A percentile compares a stretch with the other conserved stretches of the same genome.
Conservation (phyloP, 768 basidiomycete genomes). For the Mycena indigotica region DNA sequence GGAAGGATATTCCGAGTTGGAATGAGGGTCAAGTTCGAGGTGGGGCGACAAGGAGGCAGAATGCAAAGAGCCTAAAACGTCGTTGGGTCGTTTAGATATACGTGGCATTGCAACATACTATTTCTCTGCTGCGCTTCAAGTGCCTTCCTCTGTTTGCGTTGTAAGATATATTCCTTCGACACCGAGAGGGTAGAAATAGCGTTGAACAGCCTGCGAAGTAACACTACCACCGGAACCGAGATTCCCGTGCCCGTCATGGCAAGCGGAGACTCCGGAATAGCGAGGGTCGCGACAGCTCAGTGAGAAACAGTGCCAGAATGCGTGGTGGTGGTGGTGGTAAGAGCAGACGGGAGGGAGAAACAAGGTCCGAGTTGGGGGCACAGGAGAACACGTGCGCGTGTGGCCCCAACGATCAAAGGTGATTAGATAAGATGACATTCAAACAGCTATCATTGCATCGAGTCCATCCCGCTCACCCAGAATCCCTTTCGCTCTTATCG, state of each 20-base stretch:
- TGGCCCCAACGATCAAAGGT: no score
- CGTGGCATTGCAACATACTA: conserved; percentile 4
- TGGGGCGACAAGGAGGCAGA: not conserved
- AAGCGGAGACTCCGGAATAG: conserved; percentile 21
- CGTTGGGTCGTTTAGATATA: not conserved
- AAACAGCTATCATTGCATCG: not conserved
- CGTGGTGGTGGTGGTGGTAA: not conserved
- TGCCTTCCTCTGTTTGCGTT: conserved; percentile 14
- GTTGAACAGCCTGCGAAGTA: conserved; percentile 69
- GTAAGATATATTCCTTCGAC: conserved; percentile 59
- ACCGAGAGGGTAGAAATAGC: conserved; percentile 71
- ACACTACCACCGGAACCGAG: conserved; percentile 59
- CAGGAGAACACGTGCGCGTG: not conserved
- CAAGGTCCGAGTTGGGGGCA: not conserved
- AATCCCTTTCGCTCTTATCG: not conserved
- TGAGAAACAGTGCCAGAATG: not conserved
- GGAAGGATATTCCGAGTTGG: not conserved
- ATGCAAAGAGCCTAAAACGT: not conserved
- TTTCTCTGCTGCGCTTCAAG: conserved; percentile 3
- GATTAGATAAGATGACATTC: not conserved
- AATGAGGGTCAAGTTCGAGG: not conserved
- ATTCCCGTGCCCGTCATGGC: conserved; percentile 31
- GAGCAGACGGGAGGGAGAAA: not conserved
- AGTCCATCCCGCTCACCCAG: not conserved
- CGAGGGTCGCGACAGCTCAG: not conserved